Evolutionary conservation across 441 rosid species (phyloP), one percentile per base, ranked within the genome.

Genomic region (Populus hybrid): DNA sequence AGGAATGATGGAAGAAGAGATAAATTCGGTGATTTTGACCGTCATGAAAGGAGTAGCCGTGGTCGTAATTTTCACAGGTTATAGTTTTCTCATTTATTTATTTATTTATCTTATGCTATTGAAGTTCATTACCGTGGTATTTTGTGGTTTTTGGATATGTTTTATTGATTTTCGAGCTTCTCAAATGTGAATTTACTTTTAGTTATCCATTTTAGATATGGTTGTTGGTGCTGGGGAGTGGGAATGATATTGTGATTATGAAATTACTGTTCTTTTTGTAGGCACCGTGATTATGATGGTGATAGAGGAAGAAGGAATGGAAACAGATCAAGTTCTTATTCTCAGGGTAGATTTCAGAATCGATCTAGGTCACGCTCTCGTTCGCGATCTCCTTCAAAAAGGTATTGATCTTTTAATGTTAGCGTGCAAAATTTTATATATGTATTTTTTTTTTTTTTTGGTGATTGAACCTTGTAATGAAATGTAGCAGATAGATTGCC

Each of bases 311-410:
- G 77, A 46, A 82, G 82, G 67, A 72, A 73, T 64, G 77, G 81
- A 34, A 82, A 42, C 36, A 64, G 35, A 30, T 63, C 76, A 46
- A 32, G 46, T 8, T 78, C 76, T 64, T 3, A 26, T 75, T 12
- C 61, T 67, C 46, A 6, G 89, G 82, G 86, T 88, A 77, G 91
- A 89, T 75, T 83, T 78, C 75, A 91, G 89, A 40, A 86, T 26
- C 85, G 86, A 79, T 89, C 86, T 26, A 85, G 83, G 72, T 91
- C 38, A n/a, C 77, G 71, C 28, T 90, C 93, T 57, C 81, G 79
- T 11, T 91, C 93, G 0, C 73, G 53, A n/a, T 36, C 73, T 73
- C 87, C 79, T 8, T 90, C 92, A 32, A 84, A 30, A 78, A 73
- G 91, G 69, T 79, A 89, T 84, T 36, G 20, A 70, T 18, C 18